Base-by-base conservation (phyloP, 441 rosid species). In the Viola pubescens region DNA sequence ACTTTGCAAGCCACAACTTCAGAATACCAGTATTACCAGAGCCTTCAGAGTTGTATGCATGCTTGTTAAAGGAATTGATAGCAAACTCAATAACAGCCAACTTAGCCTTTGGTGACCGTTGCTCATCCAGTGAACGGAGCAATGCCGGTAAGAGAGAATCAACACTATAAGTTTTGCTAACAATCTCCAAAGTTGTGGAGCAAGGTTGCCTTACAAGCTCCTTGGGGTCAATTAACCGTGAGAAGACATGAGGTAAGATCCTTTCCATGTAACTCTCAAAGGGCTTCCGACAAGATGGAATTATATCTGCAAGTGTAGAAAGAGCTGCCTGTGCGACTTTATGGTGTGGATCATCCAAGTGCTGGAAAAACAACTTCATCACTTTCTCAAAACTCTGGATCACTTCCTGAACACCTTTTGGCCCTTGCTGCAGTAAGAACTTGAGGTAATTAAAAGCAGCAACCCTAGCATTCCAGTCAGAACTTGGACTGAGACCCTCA, bases 321-420 rank as follows among this genome's bases (percentile, higher is more conserved):
- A 94, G 84, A 69, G 99, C 97, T 74, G 99, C 99, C 74, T 88
- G 99, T 13, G 99, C 99, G 56, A 91, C 98, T 82, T 91, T 94
- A 78, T 91, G 99, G 71, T 94, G 99, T 43, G 99, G 99, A 75
- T 94, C 99, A 78, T 94, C 97, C 78, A 91, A 77, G 70, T 94
- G 98, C 81, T 87, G 95, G 74, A 94, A 90, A 70, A 94, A 91
- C 52, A 94, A 73, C 80, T 94, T 94, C 99, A 94, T 94, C 61
- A 94, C 97, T 75, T 91, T 94, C 81, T 87, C 97, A 62, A 94
- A 91, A 78, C 71, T 85, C 75, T 88, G 99, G 54, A 82, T 69
- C 52, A 91, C 94, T 75, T 90, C 99, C 73, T 88, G 99, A 74
- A 85, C 69, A 66, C 98, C 99, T 77, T 82, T 91, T 3, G 91